phyloP scores from a whole-genome alignment of 345 rosid genomes.

The Syzygium oleosum region DNA sequence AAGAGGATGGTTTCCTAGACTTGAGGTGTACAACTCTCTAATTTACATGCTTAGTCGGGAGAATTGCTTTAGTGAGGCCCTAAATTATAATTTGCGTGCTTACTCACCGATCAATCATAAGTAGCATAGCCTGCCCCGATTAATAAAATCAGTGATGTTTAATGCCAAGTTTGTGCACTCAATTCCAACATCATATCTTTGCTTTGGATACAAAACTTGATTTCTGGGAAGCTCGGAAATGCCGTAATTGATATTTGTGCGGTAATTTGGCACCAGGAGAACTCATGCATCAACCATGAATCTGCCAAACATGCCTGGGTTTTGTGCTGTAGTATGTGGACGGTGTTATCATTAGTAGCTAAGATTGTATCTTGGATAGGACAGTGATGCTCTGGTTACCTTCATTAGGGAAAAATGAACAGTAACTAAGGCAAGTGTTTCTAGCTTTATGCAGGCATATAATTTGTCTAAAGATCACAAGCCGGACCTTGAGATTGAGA shows the following conservation, averaged over 20 bases:
- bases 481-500: constrained; percentile 90
- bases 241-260: background rate
- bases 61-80: no score
- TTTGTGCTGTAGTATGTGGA: background rate
- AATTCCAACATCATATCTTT: background rate
- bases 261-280: background rate
- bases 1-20: constrained; percentile 51
- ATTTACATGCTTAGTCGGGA: no score
- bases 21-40: no score
- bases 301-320: background rate
- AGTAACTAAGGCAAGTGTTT: background rate
- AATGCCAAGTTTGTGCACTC: background rate
- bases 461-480: constrained; percentile 96
- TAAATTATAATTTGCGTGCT: no score
- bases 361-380: background rate
- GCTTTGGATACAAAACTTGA: background rate
- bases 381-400: background rate
- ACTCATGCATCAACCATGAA: background rate
- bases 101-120: no score
- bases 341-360: background rate
- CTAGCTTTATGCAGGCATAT: constrained; percentile 38
- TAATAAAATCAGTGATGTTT: no score
- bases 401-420: background rate
- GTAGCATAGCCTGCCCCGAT: no score
- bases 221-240: background rate